A percentile compares a stretch with the other conserved stretches of the same genome.
These are phyloP conservation scores for Pythium brachiatum DNA, from an alignment of 352 stramenopile species.

Conservation along the genomic window DNA sequence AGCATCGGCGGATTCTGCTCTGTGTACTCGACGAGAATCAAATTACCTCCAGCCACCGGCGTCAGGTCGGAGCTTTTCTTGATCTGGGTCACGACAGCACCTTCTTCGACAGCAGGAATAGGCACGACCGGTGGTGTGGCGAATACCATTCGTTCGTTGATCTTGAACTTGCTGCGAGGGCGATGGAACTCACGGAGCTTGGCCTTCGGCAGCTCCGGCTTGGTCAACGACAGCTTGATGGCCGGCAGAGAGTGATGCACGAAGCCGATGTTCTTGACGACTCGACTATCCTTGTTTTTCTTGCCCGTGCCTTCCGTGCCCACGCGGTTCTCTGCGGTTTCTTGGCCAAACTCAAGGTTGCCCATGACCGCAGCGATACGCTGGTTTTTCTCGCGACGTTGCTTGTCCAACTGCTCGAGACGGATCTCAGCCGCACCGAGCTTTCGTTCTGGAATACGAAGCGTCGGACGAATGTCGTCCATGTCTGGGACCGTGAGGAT, in stretches of 20 bases:
- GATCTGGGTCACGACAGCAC: slow-evolving; percentile 78
- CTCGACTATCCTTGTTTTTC: slow-evolving; percentile 80
- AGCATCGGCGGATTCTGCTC: slow-evolving; percentile 81
- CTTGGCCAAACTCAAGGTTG: slow-evolving; percentile 75
- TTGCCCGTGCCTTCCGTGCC: slow-evolving; percentile 68
- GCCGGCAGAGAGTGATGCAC: slow-evolving; percentile 85
- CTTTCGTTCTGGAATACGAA: slow-evolving; percentile 82
- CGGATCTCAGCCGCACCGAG: slow-evolving; percentile 73
- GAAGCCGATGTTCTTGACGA: slow-evolving; percentile 83
- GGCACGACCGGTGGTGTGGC: slow-evolving; percentile 36
- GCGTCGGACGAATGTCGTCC: slow-evolving; percentile 75
- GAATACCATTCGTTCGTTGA: slow-evolving; percentile 72
- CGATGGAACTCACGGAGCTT: slow-evolving; percentile 84
- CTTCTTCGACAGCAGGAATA: slow-evolving; percentile 57
- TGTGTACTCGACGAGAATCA: slow-evolving; percentile 85
- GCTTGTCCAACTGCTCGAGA: slow-evolving; percentile 68
- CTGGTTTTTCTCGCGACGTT: slow-evolving; percentile 73
- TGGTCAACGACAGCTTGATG: slow-evolving; percentile 85
- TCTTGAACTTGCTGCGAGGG: slow-evolving; percentile 84
- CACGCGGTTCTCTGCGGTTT: slow-evolving; percentile 61
- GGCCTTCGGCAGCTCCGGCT: slow-evolving; percentile 77
- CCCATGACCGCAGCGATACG: slow-evolving; percentile 82
- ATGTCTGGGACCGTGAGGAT: slow-evolving; percentile 78
- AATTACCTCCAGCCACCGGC: slow-evolving; percentile 65
- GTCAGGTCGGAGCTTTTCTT: slow-evolving; percentile 86